phyloP scores from a whole-genome alignment of 78 protist genomes.

The Protostelium mycophagum region DNA sequence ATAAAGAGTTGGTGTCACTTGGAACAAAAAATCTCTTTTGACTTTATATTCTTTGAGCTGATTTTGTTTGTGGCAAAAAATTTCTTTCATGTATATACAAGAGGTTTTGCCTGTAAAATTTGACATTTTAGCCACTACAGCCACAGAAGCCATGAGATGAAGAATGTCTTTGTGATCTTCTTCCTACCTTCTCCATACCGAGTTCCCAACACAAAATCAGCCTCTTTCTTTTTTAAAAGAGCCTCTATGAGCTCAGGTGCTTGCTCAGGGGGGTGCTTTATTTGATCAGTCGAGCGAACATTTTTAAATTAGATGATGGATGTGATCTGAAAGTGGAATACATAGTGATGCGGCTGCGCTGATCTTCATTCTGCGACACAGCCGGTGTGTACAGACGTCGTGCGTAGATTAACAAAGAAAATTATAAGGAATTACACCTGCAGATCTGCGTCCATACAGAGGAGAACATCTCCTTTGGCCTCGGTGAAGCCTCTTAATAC shows the following conservation, averaged over 20 bases:
- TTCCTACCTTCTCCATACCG: neutral
- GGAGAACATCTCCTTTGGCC: constrained; percentile 9
- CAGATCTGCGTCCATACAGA: constrained; percentile 52
- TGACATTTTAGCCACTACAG: too few relatives aligned
- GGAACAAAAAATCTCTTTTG: too few relatives aligned
- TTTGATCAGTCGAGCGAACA: neutral
- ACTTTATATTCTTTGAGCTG: too few relatives aligned
- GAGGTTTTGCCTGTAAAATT: too few relatives aligned
- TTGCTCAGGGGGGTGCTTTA: constrained; percentile 24
- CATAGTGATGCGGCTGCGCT: too few relatives aligned
- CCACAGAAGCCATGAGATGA: neutral
- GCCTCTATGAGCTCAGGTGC: constrained; percentile 19
- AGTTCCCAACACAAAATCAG: constrained; percentile 11
- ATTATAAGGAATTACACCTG: neutral
- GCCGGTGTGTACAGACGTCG: too few relatives aligned
- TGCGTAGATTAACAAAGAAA: too few relatives aligned
- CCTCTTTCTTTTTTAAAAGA: neutral
- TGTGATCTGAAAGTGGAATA: neutral
- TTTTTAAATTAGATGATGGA: neutral
- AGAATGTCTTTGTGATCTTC: neutral
- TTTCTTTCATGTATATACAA: too few relatives aligned
- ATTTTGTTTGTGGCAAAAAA: too few relatives aligned
- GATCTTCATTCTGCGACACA: too few relatives aligned
- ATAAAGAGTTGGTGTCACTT: too few relatives aligned
- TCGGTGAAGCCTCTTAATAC: constrained; percentile 21